Evolutionary conservation across 345 rosid species (phyloP), one percentile per base, ranked within the genome.

Genomic region (Stellera chamaejasme): DNA sequence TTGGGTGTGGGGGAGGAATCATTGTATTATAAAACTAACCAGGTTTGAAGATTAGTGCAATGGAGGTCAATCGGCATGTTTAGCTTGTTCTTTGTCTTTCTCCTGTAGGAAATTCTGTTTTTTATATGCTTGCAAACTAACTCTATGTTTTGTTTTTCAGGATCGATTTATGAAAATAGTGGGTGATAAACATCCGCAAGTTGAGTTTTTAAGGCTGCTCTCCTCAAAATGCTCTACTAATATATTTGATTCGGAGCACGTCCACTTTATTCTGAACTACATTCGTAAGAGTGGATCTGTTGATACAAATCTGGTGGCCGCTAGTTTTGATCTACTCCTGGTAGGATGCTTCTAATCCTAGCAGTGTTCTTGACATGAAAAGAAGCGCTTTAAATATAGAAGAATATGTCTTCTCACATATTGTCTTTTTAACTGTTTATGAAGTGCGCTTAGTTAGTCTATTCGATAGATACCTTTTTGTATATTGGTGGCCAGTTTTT

Each of bases 201-300:
- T 61, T 50, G 91, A 92, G 53, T 84, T 92, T 76, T 69, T 92
- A 43, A 70, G 65, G 47, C 46, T 66, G n/a, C 87, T 92, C 45
- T 76, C 84, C 57, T 71, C 82, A 59, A 86, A 78, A 75, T 92
- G 95, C 81, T 65, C 77, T 52, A 74, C 74, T 59, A 81, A 72
- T 70, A 77, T 92, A 75, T 88, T 88, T 43, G 67, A 81, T 75
- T 77, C 82, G 23, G 95, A 88, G 78, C 77, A 75, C 67, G 82
- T 84, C 13, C 44, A 52, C 51, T 79, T 78, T 69, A 77, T 84
- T 68, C 63, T 92, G 51, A 70, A 79, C 60, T 70, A 68, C 67
- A 77, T 88, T 60, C 79, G 77, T 60, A 64, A 66, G 63, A 62
- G 59, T 49, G 63, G 52, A 52, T 56, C 62, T 52, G 74, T 43